Evolutionary conservation across 352 stramenopile genomes (phyloP), one percentile per base, ranked within the genome.

Genomic region (Phytophthora macrochlamydospora): DNA sequence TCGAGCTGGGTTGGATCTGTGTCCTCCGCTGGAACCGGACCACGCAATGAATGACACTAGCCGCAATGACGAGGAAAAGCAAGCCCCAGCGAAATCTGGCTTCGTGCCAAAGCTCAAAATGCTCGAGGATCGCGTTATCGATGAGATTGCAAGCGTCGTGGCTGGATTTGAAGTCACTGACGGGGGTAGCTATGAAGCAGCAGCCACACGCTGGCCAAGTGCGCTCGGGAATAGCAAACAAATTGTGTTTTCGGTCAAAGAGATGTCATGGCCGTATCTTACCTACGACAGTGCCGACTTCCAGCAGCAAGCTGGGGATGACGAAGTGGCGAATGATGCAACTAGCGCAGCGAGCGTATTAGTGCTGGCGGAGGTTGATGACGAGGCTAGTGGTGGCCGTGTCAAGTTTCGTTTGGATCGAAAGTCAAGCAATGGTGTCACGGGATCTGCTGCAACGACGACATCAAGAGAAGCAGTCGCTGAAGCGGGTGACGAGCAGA

Each of bases 201-300:
- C 64, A 55, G 46, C 60, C 13, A 62, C 59, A 18, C 65, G 65
- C n/a, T 76, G 59, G 58, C 64, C 64, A 6, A 50, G 65, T 38
- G 70, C 68, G 2, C 62, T 82, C 18, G 76, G 78, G 2, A 87
- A 75, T 45, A 75, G 65, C 8, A 84, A 74, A 53, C 81, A 89
- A 37, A 78, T 92, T 48, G 77, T 91, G n/a, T 92, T 94, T 54
- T 71, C 69, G 3, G 80, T 94, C 35, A 82, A 80, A 51, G 86
- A 93, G 56, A 89, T 94, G 56, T 71, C 86, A 31, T 94, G 84
- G 82, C 86, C 84, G n/a, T 91, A 91, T 51, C 80, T 91, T 28
- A 69, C 69, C 2, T 67, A 75, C 28, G 56, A 65, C 18, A 51
- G 59, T 6, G 56, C 69, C 12, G 66, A 30, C 32, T 62, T 14